Conservation (phyloP, 1,284 basidiomycete species). For the Cryptococcus sp. region DNA sequence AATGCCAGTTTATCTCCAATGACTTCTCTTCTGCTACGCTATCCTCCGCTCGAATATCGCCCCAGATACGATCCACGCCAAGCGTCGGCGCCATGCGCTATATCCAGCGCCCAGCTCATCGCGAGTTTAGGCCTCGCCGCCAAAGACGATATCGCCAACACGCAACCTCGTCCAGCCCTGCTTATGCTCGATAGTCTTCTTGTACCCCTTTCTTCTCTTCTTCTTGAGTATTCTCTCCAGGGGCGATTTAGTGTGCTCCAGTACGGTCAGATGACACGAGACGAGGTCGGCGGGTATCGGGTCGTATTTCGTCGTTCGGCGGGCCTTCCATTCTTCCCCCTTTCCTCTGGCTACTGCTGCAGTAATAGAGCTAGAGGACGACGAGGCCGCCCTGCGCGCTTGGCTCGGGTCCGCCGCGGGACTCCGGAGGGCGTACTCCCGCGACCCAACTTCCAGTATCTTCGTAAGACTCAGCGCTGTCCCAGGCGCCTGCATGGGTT, state of each 20-base stretch:
- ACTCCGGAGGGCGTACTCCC: constrained; percentile 78
- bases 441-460: constrained; percentile 90
- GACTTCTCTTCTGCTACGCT: no score
- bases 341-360: neutral
- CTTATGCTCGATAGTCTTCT: constrained; percentile 80
- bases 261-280: constrained; percentile 79
- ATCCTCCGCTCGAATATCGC: no score
- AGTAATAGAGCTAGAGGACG: no score
- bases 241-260: constrained; percentile 93
- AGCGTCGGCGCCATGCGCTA: no score
- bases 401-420: constrained; percentile 59
- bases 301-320: constrained; percentile 13
- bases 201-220: constrained; percentile 96
- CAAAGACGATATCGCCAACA: constrained; percentile 66
- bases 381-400: constrained; percentile 26
- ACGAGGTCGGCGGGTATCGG: constrained; percentile 56
- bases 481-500: constrained; percentile 63
- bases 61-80: no score
- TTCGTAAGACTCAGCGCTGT: constrained; percentile 80
- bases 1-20: no score
- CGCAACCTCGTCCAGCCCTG: constrained; percentile 89
- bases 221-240: constrained; percentile 92
- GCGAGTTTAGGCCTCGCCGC: constrained; percentile 7
- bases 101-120: neutral
- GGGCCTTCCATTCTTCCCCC: constrained; percentile 20